These are phyloP conservation scores for Nicotiana attenuata DNA, from an alignment of 257 asterid genomes.

Conservation along the genomic window DNA sequence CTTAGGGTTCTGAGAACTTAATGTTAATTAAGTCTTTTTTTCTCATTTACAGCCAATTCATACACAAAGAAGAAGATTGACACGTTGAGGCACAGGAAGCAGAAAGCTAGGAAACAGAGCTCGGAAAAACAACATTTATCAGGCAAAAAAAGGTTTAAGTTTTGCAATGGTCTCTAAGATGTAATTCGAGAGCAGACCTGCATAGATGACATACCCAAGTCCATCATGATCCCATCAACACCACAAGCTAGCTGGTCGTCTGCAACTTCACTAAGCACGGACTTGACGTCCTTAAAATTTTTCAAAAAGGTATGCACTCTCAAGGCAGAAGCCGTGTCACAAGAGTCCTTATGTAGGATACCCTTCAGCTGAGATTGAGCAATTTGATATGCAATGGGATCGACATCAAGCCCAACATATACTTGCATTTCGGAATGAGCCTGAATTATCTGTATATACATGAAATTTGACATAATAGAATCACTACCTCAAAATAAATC, in stretches of 20 bases:
- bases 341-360: slow-evolving; percentile 28
- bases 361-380: slow-evolving; percentile 49
- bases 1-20: neutral
- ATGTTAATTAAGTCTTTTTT: neutral
- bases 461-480: neutral
- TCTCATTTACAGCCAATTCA: neutral
- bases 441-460: slow-evolving; percentile 63
- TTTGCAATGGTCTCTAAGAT: neutral
- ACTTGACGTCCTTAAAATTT: slow-evolving; percentile 54
- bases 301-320: slow-evolving; percentile 56
- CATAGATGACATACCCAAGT: slow-evolving; percentile 99
- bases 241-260: slow-evolving; percentile 38
- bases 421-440: slow-evolving; percentile 84
- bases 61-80: neutral
- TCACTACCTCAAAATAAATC: neutral
- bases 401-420: slow-evolving; percentile 80
- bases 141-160: neutral
- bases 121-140: too few species aligned
- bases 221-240: slow-evolving; percentile 84
- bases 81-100: too few species aligned
- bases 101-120: too few species aligned
- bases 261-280: slow-evolving; percentile 49
- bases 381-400: slow-evolving; percentile 80
- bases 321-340: slow-evolving; percentile 26
- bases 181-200: slow-evolving; percentile 46